Percentiles rank a stretch among this genome's conserved stretches.
These are phyloP conservation scores for Colletotrichum sp. DNA, from an alignment of 2,329 filamentous ascomycete genomes.

Conservation along the genomic window DNA sequence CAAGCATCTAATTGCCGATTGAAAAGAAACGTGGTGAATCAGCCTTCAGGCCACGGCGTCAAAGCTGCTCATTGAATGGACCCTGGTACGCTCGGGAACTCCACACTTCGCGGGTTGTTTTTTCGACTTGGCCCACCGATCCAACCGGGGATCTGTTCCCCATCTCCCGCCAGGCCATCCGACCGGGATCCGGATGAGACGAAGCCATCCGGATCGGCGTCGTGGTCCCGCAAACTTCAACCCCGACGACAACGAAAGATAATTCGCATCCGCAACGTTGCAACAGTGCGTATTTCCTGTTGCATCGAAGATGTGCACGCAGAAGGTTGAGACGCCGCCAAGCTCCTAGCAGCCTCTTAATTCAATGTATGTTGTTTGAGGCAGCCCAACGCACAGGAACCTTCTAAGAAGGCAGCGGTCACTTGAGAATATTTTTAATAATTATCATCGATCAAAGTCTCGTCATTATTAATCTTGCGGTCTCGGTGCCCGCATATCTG, in stretches of 20 bases:
- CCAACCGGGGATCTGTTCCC: background rate
- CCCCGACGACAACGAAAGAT: background rate
- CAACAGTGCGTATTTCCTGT: background rate
- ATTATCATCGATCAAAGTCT: background rate
- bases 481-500: background rate
- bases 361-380: background rate
- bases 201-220: background rate
- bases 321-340: background rate
- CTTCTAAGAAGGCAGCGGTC: background rate
- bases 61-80: background rate
- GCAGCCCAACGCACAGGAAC: background rate
- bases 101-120: background rate
- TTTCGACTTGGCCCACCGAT: background rate
- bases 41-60: background rate
- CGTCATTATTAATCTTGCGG: background rate
- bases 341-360: background rate
- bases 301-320: background rate
- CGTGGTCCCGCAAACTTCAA: background rate
- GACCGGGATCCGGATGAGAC: background rate
- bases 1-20: background rate
- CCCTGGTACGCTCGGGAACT: background rate
- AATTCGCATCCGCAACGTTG: background rate
- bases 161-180: background rate
- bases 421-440: background rate
- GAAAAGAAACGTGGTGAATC: background rate